Conservation (phyloP, 1,284 basidiomycete species). For the Grifola frondosa region DNA sequence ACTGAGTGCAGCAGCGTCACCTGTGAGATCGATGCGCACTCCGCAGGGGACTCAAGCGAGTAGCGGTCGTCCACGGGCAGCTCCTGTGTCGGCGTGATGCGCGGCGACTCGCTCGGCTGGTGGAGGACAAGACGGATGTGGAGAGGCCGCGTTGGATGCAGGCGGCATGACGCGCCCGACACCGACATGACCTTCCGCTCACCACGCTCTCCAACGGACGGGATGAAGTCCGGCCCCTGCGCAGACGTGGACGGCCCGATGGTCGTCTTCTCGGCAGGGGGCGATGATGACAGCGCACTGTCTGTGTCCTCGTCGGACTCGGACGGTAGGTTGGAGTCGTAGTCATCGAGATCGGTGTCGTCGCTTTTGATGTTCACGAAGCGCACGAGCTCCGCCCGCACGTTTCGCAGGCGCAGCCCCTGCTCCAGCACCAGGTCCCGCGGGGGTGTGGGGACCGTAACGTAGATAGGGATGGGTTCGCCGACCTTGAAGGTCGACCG, state of each 20-base stretch:
- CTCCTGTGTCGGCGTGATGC: constrained; percentile 42
- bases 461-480: constrained; percentile 73
- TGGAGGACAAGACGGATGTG: constrained; percentile 72
- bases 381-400: constrained; percentile 71
- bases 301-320: constrained; percentile 8
- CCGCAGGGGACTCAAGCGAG: constrained; percentile 52
- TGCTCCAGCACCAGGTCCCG: constrained; percentile 62
- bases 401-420: constrained; percentile 69
- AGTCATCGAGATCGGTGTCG: constrained; percentile 23
- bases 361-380: constrained; percentile 49
- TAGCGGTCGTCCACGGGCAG: constrained; percentile 41
- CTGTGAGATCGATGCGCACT: constrained; percentile 75
- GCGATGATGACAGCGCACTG: constrained; percentile 42
- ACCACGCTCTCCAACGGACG: constrained; percentile 22
- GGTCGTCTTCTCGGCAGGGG: constrained; percentile 26
- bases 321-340: constrained; percentile 8
- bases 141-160: constrained; percentile 67
- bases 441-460: constrained; percentile 70
- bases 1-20: constrained; percentile 70
- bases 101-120: constrained; percentile 55
- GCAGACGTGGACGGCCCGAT: constrained; percentile 20
- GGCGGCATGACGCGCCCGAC: constrained; percentile 77
- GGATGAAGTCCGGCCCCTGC: constrained; percentile 21
- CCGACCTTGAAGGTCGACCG: constrained; percentile 65
- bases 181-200: constrained; percentile 56